phyloP scores from a whole-genome alignment of 2,329 filamentous ascomycete species.

The Aspergillus sp. region DNA sequence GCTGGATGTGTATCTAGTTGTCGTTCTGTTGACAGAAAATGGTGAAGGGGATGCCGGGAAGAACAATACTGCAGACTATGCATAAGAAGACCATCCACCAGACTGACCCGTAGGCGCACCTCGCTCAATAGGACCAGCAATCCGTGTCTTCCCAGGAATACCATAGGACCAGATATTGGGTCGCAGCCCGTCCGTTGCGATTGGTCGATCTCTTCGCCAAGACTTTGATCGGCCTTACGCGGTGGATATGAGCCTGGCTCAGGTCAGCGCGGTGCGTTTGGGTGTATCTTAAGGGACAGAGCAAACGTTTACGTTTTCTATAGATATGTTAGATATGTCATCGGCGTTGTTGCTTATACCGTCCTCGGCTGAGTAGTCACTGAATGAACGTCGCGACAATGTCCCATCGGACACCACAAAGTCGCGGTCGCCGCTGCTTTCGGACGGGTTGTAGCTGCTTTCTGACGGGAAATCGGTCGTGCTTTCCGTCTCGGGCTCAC shows the following conservation, averaged over 20 bases:
- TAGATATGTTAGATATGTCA: neutral
- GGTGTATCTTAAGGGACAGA: neutral
- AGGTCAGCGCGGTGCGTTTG: neutral
- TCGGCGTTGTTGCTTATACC: neutral
- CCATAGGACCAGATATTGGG: conserved; percentile 8
- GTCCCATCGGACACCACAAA: conserved; percentile 8
- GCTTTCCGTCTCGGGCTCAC: neutral
- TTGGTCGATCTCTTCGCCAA: conserved; percentile 1
- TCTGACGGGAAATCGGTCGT: neutral
- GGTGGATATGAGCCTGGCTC: neutral
- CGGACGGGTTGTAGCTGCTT: neutral
- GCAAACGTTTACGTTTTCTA: neutral
- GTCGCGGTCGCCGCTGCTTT: conserved; percentile 6
- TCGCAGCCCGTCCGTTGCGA: neutral
- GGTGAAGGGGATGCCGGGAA: neutral
- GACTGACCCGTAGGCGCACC: neutral
- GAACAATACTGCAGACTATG: neutral
- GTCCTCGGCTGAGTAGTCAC: neutral
- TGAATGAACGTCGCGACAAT: neutral
- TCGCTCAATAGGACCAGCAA: neutral
- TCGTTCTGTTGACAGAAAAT: neutral
- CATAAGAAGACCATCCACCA: neutral
- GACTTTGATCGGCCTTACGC: neutral
- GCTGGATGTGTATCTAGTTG: neutral
- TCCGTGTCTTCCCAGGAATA: conserved; percentile 8